Evolutionary conservation across 805 yeast genomes (phyloP), one percentile per base, ranked within the genome.

Genomic region (Kurtzmaniella fragi): DNA sequence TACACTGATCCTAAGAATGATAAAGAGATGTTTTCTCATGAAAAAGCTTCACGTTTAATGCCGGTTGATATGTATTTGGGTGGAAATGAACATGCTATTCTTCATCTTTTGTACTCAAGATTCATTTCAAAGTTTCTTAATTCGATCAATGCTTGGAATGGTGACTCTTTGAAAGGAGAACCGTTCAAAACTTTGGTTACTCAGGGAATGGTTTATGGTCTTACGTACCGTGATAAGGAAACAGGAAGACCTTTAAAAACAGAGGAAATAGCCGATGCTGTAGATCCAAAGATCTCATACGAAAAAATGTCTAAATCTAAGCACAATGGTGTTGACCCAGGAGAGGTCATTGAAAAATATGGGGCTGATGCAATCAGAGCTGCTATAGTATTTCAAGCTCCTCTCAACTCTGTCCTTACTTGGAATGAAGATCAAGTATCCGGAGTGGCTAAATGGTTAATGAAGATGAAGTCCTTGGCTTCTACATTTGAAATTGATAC

Each of bases 291-390:
- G 0, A 57, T 85, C 1, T 64, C 86, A 0, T 88, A 59, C 54
- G 98, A 93, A 54, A 93, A 93, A 55, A 93, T 93, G 99, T 90
- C 97, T 2, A 93, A 93, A 61, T 90, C 97, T 1, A 93, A 93
- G 54, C 82, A 80, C 54, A 93, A 93, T 53, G 99, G 99, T 12
- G 95, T 86, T 2, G 95, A 91, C 54, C 98, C 98, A 1, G 76
- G 70, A 1, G 76, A 73, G 42, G 85, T 91, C 49, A 89, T 93
- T 20, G 54, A 53, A 9, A 69, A 64, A 28, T 86, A 87, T 57
- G 98, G 99, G 3, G 88, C 96, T 1, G 99, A 93, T 66, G 89
- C 96, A 1, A 85, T 91, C 0, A 75, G 98, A 44, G 98, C 98
- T 0, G 96, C 91, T 55, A 78, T 93, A 43, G 61, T 93, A 11